Evolutionary conservation across 805 yeast genomes (phyloP).

Genomic region (Kurtzmaniella fragi): DNA sequence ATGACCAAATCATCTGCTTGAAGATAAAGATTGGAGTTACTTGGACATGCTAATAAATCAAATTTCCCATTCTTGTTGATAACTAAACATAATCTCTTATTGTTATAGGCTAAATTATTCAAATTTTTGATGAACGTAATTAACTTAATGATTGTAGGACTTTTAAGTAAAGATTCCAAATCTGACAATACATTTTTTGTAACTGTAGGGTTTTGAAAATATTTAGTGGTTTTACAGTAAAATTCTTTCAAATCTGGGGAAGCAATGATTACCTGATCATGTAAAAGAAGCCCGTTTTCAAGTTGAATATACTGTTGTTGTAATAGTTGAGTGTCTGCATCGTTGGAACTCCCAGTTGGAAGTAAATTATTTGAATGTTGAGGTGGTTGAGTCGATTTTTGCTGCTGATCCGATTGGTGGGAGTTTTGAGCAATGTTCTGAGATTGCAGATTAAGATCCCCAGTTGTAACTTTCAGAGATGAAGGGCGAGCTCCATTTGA

Average conservation of each 20-base stretch:
- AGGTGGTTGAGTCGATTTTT: constrained; percentile 3
- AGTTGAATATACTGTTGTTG: constrained; percentile 28
- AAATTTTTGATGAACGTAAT: constrained; percentile 35
- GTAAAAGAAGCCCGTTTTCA: constrained; percentile 60
- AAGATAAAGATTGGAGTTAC: constrained; percentile 55
- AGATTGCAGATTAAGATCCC: background rate
- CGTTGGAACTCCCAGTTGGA: constrained; percentile 1
- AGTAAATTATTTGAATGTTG: constrained; percentile 4
- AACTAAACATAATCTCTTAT: constrained; percentile 43
- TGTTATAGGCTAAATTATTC: constrained; percentile 37
- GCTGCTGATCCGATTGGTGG: background rate
- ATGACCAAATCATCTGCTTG: constrained; percentile 63
- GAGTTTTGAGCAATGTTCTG: background rate
- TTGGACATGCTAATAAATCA: constrained; percentile 65
- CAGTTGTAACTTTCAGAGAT: background rate
- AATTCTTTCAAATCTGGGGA: constrained; percentile 50
- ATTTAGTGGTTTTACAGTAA: constrained; percentile 45
- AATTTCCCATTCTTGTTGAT: constrained; percentile 60
- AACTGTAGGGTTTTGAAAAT: constrained; percentile 41
- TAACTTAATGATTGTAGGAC: constrained; percentile 25
- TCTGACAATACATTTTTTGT: constrained; percentile 21
- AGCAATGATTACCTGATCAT: constrained; percentile 53
- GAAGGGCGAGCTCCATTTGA: background rate
- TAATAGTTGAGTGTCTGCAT: constrained; percentile 1
- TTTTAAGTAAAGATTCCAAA: constrained; percentile 20